Evolutionary conservation across 2,329 filamentous ascomycete genomes (phyloP).

Genomic region (Fusarium newnesense): DNA sequence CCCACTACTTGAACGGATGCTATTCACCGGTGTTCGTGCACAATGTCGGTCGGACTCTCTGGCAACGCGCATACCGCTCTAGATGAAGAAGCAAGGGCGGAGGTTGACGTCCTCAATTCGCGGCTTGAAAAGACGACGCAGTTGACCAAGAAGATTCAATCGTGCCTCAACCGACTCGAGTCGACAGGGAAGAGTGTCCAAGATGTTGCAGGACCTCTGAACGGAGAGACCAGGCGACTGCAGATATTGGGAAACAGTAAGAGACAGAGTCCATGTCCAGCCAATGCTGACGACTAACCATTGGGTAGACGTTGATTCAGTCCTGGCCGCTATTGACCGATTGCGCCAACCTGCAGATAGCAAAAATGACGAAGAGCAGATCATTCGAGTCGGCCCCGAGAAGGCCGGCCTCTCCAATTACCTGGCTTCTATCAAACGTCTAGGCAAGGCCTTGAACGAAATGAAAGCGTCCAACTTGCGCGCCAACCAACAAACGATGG

Average conservation of each 20-base stretch:
- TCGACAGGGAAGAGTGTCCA: slow-evolving; percentile 89
- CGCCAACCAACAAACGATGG: slow-evolving; percentile 88
- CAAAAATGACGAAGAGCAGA: slow-evolving; percentile 89
- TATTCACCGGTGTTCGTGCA: not conserved
- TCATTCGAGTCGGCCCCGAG: slow-evolving; percentile 88
- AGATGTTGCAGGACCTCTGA: slow-evolving; percentile 91
- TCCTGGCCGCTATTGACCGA: slow-evolving; percentile 87
- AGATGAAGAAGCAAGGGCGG: slow-evolving; percentile 75
- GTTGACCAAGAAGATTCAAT: slow-evolving; percentile 95
- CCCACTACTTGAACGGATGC: not conserved
- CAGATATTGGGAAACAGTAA: slow-evolving; percentile 85
- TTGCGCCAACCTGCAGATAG: slow-evolving; percentile 92
- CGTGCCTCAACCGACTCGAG: slow-evolving; percentile 84
- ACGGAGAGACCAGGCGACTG: slow-evolving; percentile 88
- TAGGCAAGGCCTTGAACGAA: slow-evolving; percentile 84
- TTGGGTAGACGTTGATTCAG: slow-evolving; percentile 79
- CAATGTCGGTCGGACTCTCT: slow-evolving; percentile 63
- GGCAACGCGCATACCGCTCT: slow-evolving; percentile 59
- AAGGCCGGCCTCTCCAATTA: slow-evolving; percentile 85
- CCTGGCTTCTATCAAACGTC: slow-evolving; percentile 87
- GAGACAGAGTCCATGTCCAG: slow-evolving; percentile 12
- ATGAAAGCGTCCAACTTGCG: slow-evolving; percentile 91
- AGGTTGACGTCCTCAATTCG: slow-evolving; percentile 77
- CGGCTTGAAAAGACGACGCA: slow-evolving; percentile 90
- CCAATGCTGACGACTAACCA: slow-evolving; percentile 22